phyloP scores from a whole-genome alignment of 2,329 filamentous ascomycete species.

The Paracoccidioides brasiliensis region DNA sequence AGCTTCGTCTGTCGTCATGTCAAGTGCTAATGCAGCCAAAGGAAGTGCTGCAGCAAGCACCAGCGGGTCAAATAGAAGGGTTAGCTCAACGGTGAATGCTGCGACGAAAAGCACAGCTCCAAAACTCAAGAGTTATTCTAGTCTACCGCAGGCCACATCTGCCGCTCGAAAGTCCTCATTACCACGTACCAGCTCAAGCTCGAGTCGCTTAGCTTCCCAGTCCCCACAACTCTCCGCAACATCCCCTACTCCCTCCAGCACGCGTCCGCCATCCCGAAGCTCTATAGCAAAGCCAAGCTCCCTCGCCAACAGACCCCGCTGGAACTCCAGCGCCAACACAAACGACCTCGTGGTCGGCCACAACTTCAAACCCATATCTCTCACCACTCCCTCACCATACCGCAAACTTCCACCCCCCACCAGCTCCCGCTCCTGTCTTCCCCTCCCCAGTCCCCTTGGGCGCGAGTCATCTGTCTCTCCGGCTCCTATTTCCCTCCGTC shows the following conservation, averaged over 20 bases:
- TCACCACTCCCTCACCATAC: conserved; percentile 47
- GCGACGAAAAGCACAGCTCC: conserved; percentile 28
- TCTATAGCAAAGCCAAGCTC: conserved; percentile 7
- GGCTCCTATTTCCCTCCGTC: conserved; percentile 18
- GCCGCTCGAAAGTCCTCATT: conserved; percentile 26
- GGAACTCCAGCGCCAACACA: conserved; percentile 57
- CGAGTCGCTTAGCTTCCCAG: conserved; percentile 9
- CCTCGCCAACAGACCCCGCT: conserved; percentile 45
- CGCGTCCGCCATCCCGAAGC: conserved; percentile 18
- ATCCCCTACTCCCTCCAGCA: conserved; percentile 27
- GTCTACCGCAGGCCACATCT: conserved; percentile 29
- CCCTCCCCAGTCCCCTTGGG: conserved; percentile 29
- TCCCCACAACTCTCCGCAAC: conserved; percentile 10
- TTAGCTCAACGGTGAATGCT: conserved; percentile 32
- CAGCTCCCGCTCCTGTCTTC: conserved; percentile 27
- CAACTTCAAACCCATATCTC: conserved; percentile 50
- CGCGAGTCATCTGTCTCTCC: conserved; percentile 32
- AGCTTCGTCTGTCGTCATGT: conserved; percentile 50
- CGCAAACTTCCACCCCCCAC: conserved; percentile 22
- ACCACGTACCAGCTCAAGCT: conserved; percentile 18
- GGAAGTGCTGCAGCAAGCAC: conserved; percentile 32
- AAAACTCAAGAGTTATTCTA: conserved; percentile 35
- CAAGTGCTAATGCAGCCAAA: conserved; percentile 38
- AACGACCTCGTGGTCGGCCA: conserved; percentile 53
- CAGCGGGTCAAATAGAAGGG: conserved; percentile 34